phyloP scores from a whole-genome alignment of 2,329 filamentous ascomycete genomes.

The Emydomyces testavorans region DNA sequence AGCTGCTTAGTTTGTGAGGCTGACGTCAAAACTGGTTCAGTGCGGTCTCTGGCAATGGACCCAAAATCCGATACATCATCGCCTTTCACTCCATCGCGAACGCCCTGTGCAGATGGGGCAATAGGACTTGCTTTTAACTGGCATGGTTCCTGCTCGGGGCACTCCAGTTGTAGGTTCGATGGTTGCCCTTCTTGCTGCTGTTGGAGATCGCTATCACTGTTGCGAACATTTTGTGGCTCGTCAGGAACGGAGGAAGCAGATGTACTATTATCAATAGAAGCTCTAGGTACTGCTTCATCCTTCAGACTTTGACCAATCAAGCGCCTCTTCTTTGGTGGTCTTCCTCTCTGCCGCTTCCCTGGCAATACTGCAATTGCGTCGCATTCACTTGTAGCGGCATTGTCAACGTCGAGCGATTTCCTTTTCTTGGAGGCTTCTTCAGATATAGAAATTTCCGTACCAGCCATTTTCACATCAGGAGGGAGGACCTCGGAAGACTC shows the following conservation, averaged over 20 bases:
- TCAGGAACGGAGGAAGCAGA: background rate
- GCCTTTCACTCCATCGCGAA: background rate
- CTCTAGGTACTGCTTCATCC: background rate
- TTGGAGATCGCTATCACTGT: background rate
- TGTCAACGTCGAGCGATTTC: background rate
- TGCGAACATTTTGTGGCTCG: background rate
- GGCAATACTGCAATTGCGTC: background rate
- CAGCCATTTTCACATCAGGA: background rate
- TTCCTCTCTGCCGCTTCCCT: conserved; percentile 7
- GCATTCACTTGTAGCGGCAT: background rate
- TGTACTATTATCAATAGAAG: background rate
- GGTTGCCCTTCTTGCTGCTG: background rate
- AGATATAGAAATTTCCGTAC: no score
- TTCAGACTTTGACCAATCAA: background rate
- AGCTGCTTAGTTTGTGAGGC: no score
- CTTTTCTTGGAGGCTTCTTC: background rate
- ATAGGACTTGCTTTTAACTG: background rate
- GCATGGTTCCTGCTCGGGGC: background rate
- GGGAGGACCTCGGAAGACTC: background rate
- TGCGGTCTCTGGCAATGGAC: no score
- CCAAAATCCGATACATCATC: background rate
- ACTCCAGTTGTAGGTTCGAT: background rate
- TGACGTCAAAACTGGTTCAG: no score
- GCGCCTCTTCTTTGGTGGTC: conserved; percentile 16
- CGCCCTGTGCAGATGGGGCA: background rate